Base-by-base conservation (phyloP, 371 early-diverging fungal genomes). In the Apophysomyces ossiformis region DNA sequence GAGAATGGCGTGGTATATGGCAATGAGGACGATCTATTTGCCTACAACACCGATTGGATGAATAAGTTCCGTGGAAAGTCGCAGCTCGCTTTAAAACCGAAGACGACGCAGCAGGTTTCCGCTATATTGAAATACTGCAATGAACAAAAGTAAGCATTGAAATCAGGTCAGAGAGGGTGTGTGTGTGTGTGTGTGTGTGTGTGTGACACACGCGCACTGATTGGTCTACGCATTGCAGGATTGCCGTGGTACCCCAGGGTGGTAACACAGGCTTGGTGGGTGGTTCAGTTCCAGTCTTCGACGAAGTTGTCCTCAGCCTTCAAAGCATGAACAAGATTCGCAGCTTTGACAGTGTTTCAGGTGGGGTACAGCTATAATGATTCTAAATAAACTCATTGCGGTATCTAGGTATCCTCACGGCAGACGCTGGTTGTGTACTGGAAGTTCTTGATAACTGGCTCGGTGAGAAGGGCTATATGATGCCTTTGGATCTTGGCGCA, bases 401-500 rank as follows among this genome's bases (percentile, higher is more conserved):
- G 32, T 26, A 26, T 64, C 13, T 65, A 85, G 89, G 98, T 35
- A 86, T 94, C 32, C 76, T 98, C 38, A 90, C 91, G 35, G 89
- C 90, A 58, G 96, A 97, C 69, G 94, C 98, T 18, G 99, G 99
- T 4, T 93, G 93, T 69, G 89, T 99, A 13, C 85, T 99, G 16
- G 96, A 98, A 68, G 84, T 84, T 44, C 83, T 97, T 70, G 96
- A 97, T 70, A 88, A 87, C 46, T 95, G 92, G 80, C 79, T 96
- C 11, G 92, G 78, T n/a, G 92, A 95, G 67, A 84, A 83, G 43
- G 96, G 96, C 1, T 92, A 88, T 69, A 92, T 92, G 76, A 95
- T 97, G 93, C 99, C 98, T 35, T 72, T 98, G 57, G 99, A 99
- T 78, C 78, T 99, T 54, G 99, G 99, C 21, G 98, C 99, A 3